Evolutionary conservation across 139 green algal genomes (phyloP), one percentile per base, ranked within the genome.

Genomic region (Chlamydomonas sp.): DNA sequence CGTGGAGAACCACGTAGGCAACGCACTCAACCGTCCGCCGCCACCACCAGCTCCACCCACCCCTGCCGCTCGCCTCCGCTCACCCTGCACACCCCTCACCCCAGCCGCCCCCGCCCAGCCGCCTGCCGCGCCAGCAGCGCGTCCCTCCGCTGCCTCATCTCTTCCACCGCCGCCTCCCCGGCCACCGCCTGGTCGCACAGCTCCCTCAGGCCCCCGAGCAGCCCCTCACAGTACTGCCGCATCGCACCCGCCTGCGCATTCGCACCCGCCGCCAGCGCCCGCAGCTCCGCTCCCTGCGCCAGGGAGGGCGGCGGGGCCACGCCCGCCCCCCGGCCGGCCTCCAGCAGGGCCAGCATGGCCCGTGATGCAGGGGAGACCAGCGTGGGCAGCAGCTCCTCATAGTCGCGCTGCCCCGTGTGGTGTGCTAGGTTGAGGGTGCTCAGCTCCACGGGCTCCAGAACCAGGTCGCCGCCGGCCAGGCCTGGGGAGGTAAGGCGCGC

Each of bases 401-500:
- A 91, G n/a, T 80, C 64, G 14, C 68, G 69, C 73, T 81, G 79
- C 8, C 84, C 88, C 14, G 88, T 83, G 64, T 71, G 74, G 3
- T 64, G 71, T 1, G 84, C 84, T 4, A 91, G 66, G 78, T 91
- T 91, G 20, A 81, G 83, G 5, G 88, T 76, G 20, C 63, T 57
- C 17, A 91, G 63, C 75, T 89, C 79, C 18, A 91, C 16, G 4
- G 84, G 73, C 9, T 85, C 66, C 49, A 91, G 69, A 16, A 86
- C 61, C 17, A 87, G 79, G 10, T 89, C 83, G 9, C 82, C 62
- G 2, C 63, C 61, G 4, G 61, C 18, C 7, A 31, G 49, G 18
- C 15, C 67, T 73, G 16, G 15, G 15, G 2, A 15, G 1, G 83
- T 14, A 60, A 72, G 73, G 0, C 83, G 83, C 14, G 83, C 83